Evolutionary conservation across 202 grass and related monocot species (phyloP), one percentile per base, ranked within the genome.

Genomic region (Eragrostis tef): DNA sequence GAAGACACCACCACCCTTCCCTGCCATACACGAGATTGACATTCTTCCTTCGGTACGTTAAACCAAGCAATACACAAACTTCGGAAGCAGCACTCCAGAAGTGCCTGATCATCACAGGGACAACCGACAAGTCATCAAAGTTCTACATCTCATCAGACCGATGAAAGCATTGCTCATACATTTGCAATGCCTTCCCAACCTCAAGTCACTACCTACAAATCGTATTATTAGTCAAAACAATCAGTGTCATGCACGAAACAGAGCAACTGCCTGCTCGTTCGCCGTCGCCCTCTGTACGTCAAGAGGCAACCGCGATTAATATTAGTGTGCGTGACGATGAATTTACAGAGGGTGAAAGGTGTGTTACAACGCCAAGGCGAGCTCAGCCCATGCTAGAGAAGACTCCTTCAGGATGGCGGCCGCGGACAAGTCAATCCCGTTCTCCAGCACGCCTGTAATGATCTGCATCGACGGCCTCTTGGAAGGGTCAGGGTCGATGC

Each of bases 391-490:
- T 15, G 92, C 95, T 34, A 98, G 74, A 22, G 88, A 86, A 10
- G 92, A 94, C 53, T 94, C 90, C 85, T 93, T 94, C 11, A 98
- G 92, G 82, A 94, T 63, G 81, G 92, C 86, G 43, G 92, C 76
- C 8, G 90, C 73, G 0, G 94, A 98, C 56, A 98, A 46, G 82
- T 94, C 82, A 0, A 94, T 98, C 43, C 85, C 88, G 17, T 94
- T 93, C 83, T 94, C 90, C 51, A 98, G 78, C 7, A 91, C 89
- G 11, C 89, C 90, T 0, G 88, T 85, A 29, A 98, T 94, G 46
- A 93, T 91, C 88, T 98, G 95, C 92, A 94, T 98, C 22, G 92
- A 94, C 17, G 92, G 94, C 10, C 94, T 82, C 88, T 98, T 94
- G 0, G 84, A 88, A 6, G 86, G 90, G 80, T 98, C 94, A 31